Evolutionary conservation across 148 eudicot species (phyloP), one percentile per base, ranked within the genome.

Genomic region (Cornus florida): DNA sequence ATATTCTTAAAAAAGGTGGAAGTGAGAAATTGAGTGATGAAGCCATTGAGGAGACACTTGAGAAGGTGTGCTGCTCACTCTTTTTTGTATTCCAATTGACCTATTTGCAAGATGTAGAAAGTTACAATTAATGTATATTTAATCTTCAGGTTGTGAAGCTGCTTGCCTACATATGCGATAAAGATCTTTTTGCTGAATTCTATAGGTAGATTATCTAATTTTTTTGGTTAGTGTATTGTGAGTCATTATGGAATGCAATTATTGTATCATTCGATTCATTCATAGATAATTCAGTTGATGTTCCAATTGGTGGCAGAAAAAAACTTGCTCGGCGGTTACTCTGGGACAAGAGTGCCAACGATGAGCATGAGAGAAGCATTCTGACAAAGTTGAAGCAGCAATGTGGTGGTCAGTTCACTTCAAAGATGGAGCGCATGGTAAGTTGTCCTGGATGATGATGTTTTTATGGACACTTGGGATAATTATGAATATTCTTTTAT

Each of bases 351-450:
- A 93, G 95, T 89, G 97, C 97, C 10, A 93, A 90, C 86, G 97
- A 93, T 82, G 95, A 93, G 85, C 97, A 93, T 56, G 97, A 93
- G 84, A 91, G 97, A 83, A 93, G 95, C 84, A 91, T 93, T 43
- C 83, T 93, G 46, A 86, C 97, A 57, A 93, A 91, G 78, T 82
- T 93, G 86, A 93, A 93, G 91, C 97, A 93, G 80, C 97, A 93
- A 72, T 93, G 97, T 70, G 97, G 97, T 72, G 95, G 92, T 66
- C 97, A 93, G 74, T 93, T 93, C 75, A 93, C 97, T 17, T 93
- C 97, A 64, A 93, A 93, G 84, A 93, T 93, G 97, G 97, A 93
- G 87, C 95, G 97, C 9, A 93, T 93, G 97, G 97, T 91, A 69
- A 17, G 85, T 75, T 48, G 38, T 35, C 38, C 38, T 35, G 5